These are phyloP conservation scores for Aspergillus sp. DNA, from an alignment of 2,329 filamentous ascomycete species.

Conservation along the genomic window DNA sequence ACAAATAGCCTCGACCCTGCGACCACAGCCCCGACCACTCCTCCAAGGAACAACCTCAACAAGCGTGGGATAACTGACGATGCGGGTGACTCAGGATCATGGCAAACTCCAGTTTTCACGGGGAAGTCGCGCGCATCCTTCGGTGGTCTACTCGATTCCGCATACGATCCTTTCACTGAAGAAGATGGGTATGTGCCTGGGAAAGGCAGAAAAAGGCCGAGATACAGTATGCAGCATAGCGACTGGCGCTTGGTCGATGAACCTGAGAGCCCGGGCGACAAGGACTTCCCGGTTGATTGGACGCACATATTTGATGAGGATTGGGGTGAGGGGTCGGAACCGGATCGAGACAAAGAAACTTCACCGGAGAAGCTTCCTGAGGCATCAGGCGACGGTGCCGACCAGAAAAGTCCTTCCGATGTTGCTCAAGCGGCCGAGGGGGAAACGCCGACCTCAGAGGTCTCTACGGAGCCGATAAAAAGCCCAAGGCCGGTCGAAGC, in stretches of 20 bases:
- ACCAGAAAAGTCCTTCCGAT: conserved; percentile 5
- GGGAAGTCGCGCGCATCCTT: conserved; percentile 70
- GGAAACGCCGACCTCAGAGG: conserved; percentile 1
- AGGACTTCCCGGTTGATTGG: conserved; percentile 32
- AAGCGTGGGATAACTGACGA: conserved; percentile 1
- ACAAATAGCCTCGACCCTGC: conserved; percentile 21
- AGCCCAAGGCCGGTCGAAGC: background rate
- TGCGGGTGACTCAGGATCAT: conserved; percentile 53
- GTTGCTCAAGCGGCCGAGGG: background rate
- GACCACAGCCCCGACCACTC: conserved; percentile 25
- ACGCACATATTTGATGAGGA: conserved; percentile 28
- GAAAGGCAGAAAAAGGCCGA: conserved; percentile 67
- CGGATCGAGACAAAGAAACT: conserved; percentile 7
- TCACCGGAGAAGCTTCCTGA: conserved; percentile 10
- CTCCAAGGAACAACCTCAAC: conserved; percentile 21
- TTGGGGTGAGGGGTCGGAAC: background rate
- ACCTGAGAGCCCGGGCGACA: conserved; percentile 67
- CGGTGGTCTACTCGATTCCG: conserved; percentile 63
- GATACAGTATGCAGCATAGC: conserved; percentile 64
- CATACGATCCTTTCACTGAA: conserved; percentile 65
- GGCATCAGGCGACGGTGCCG: background rate
- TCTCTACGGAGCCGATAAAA: conserved; percentile 14
- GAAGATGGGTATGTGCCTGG: conserved; percentile 63
- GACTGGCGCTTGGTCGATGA: conserved; percentile 74
- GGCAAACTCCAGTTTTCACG: conserved; percentile 76